Conservation (phyloP, 176 grass and related monocot species). For the Oryza officinalis region DNA sequence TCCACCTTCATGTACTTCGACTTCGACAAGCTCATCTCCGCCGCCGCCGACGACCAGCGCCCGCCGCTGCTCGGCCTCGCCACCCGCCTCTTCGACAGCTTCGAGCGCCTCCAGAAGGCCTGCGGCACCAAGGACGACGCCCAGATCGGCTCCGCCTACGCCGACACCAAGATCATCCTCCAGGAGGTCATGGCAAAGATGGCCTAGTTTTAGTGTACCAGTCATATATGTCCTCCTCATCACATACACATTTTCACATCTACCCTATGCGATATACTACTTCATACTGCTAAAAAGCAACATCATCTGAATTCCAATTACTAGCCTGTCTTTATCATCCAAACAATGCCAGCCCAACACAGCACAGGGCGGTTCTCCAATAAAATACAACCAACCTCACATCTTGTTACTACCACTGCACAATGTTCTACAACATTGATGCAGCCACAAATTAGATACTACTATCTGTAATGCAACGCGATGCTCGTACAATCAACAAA, state of each 20-base stretch:
- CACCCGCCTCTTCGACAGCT: constrained; percentile 77
- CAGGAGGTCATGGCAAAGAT: constrained; percentile 71
- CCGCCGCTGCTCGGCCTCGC: constrained; percentile 47
- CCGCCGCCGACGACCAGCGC: constrained; percentile 46
- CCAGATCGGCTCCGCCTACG: constrained; percentile 50
- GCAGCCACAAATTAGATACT: constrained; percentile 20
- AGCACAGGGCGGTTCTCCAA: too few relatives aligned
- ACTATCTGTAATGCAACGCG: neutral
- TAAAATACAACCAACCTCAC: neutral
- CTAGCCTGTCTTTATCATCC: too few relatives aligned
- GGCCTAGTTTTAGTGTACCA: constrained; percentile 30
- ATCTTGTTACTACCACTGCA: neutral
- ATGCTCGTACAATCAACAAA: constrained; percentile 12
- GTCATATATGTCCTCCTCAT: too few relatives aligned
- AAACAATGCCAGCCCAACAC: too few relatives aligned
- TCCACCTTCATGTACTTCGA: constrained; percentile 90
- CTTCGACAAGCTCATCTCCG: constrained; percentile 81
- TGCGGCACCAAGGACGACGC: constrained; percentile 53
- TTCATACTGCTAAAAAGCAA: too few relatives aligned
- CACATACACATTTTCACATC: too few relatives aligned
- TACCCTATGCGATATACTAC: too few relatives aligned
- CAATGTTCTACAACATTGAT: too few relatives aligned
- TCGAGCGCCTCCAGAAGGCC: constrained; percentile 63
- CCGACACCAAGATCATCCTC: constrained; percentile 53
- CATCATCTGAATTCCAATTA: too few relatives aligned